These are phyloP conservation scores for Sesbania bispinosa DNA, from an alignment of 306 rosid species.

Conservation along the genomic window DNA sequence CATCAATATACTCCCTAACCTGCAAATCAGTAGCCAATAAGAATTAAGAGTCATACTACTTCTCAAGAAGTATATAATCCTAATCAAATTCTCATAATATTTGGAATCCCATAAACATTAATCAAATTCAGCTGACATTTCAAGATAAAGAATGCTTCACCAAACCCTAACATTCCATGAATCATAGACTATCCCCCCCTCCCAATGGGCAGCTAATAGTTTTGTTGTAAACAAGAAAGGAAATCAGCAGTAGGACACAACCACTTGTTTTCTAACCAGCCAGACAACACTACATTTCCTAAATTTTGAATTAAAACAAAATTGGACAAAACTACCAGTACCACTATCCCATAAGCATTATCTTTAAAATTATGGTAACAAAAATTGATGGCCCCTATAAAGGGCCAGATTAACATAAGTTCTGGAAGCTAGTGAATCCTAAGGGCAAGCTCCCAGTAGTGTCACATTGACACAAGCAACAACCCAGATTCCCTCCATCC, in stretches of 20 bases:
- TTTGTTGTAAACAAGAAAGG: background rate
- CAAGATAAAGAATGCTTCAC: background rate
- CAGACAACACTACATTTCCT: conserved; percentile 13
- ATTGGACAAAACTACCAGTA: background rate
- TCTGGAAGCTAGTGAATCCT: background rate
- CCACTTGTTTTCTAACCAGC: background rate
- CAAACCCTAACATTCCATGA: background rate
- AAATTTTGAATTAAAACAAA: conserved; percentile 3
- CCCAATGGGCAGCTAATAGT: background rate
- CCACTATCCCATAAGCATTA: background rate
- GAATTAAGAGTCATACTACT: background rate
- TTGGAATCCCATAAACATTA: background rate
- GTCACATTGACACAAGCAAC: background rate
- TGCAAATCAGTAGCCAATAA: conserved; percentile 36
- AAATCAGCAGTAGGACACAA: background rate
- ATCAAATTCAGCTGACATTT: conserved; percentile 2
- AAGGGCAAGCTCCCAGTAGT: background rate
- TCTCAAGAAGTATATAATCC: background rate
- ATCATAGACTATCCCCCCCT: background rate
- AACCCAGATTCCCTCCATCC: too few relatives aligned
- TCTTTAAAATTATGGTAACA: background rate
- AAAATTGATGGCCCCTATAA: background rate
- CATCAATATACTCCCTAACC: conserved; percentile 97
- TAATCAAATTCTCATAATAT: background rate
- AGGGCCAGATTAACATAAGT: background rate